Base-by-base conservation (phyloP, 2,329 filamentous ascomycete genomes). In the Diaporthe ilicicola region DNA sequence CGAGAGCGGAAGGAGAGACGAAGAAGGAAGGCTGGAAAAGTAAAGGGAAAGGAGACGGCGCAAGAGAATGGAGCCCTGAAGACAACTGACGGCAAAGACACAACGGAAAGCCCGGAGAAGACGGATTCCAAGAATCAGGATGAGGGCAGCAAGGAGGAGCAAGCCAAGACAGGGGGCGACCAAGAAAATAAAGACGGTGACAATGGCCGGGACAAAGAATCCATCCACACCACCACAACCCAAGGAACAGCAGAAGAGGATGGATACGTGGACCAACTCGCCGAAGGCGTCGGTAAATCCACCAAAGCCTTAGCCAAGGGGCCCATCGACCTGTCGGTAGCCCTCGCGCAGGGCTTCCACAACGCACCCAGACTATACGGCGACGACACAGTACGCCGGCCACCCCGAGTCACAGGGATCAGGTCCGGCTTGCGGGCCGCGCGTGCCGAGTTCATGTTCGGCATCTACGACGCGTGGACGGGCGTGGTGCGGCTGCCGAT, bases 331-430 rank as follows among this genome's bases (percentile, higher is more conserved):
- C 78, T 92, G 2, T 84, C 87, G 0, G 80, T 92, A 50, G 89
- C 89, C 0, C 77, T 93, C 2, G 89, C 89, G 1, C 90, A 92
- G 76, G 91, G 91, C 1, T 92, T 93, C 73, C 91, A 93, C 77
- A 93, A 93, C 74, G 90, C 90, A 0, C 91, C 91, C 1, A 86
- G 90, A 2, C 83, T 93, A 0, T 93, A 93, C 74, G 91, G 91
- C 17, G 91, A 93, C 75, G 86, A 89, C 61, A 93, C 91, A 1
- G 91, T 93, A 1, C 86, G 91, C 4, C 85, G 86, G 1, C 89
- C 90, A 1, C 85, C 85, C 1, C 86, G 89, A 9, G 88, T 93
- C 51, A 92, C 90, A 0, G 91, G 90, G 2, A 85, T 93, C 70
- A 84, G 85, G 62, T 92, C 90, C 2, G 91, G 91, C 0, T 81